Conservation (phyloP, 805 yeast genomes). For the Peterozyma toletana region DNA sequence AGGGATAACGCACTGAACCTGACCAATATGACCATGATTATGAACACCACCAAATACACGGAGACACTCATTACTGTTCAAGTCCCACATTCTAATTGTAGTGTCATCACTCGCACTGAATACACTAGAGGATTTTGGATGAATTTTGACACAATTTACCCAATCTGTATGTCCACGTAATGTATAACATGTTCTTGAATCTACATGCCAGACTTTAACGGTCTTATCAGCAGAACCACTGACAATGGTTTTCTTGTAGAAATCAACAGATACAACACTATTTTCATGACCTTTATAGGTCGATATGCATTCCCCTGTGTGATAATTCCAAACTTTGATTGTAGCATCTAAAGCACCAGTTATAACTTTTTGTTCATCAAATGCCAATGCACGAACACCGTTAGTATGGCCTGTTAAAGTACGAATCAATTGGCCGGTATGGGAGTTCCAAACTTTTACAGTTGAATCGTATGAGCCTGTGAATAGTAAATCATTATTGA, state of each 20-base stretch:
- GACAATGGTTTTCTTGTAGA: constrained; percentile 71
- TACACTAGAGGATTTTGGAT: constrained; percentile 67
- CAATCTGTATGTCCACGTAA: constrained; percentile 89
- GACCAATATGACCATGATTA: constrained; percentile 84
- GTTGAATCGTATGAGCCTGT: constrained; percentile 92
- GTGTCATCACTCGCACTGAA: constrained; percentile 89
- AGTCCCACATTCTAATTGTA: constrained; percentile 93
- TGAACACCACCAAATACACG: constrained; percentile 71
- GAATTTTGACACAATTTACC: constrained; percentile 87
- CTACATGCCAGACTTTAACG: constrained; percentile 95
- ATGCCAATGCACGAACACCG: constrained; percentile 79
- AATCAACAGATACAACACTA: constrained; percentile 80
- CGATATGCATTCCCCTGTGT: constrained; percentile 89
- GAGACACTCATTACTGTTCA: constrained; percentile 71
- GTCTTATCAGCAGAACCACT: constrained; percentile 92
- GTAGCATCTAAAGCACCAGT: constrained; percentile 91
- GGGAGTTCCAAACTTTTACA: constrained; percentile 88
- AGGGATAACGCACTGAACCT: constrained; percentile 89
- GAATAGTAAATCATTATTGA: constrained; percentile 66
- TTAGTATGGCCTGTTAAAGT: constrained; percentile 84
- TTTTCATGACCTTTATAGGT: constrained; percentile 91
- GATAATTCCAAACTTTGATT: constrained; percentile 92
- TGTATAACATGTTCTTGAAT: constrained; percentile 85
- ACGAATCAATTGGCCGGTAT: constrained; percentile 66
- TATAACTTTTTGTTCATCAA: constrained; percentile 83